Percentiles rank a stretch among this genome's conserved stretches.
Evolutionary conservation across 2,329 filamentous ascomycete genomes (phyloP).

Genomic region (Mariannaea elegans): DNA sequence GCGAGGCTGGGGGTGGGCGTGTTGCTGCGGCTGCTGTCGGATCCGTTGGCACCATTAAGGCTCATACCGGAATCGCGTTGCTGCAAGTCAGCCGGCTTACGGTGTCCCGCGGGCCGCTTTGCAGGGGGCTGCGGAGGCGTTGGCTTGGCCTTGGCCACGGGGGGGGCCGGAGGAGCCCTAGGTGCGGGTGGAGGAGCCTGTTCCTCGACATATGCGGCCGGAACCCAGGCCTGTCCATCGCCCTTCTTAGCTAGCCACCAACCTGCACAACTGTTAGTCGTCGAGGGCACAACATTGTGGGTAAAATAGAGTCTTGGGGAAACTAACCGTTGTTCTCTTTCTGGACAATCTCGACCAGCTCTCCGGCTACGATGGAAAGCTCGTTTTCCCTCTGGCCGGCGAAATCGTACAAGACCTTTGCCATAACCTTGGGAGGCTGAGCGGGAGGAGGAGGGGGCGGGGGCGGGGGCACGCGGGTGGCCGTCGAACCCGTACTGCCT

Average conservation of each 20-base stretch:
- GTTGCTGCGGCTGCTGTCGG: constrained; percentile 70
- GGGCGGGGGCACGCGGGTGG: constrained; percentile 67
- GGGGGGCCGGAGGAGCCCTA: constrained; percentile 72
- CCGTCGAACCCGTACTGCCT: constrained; percentile 60
- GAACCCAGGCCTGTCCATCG: constrained; percentile 86
- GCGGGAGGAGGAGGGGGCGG: constrained; percentile 72
- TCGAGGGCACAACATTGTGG: not conserved
- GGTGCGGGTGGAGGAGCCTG: constrained; percentile 71
- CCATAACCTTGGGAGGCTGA: constrained; percentile 73
- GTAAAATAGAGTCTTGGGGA: not conserved
- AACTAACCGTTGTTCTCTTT: constrained; percentile 92
- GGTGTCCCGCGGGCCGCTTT: constrained; percentile 77
- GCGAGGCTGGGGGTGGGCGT: constrained; percentile 78
- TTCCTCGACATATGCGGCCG: constrained; percentile 93
- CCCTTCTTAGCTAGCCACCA: constrained; percentile 93
- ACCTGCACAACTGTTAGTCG: constrained; percentile 63
- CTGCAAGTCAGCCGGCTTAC: constrained; percentile 75
- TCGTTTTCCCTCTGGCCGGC: constrained; percentile 85
- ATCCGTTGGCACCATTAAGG: constrained; percentile 64
- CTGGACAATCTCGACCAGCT: constrained; percentile 88
- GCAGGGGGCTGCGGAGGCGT: constrained; percentile 80
- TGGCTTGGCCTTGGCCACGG: constrained; percentile 67
- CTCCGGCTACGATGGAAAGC: constrained; percentile 79
- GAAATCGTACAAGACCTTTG: constrained; percentile 94
- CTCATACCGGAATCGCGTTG: constrained; percentile 78